These are phyloP conservation scores for Dalbergia cochinchinensis DNA, from an alignment of 306 rosid species.

Conservation along the genomic window DNA sequence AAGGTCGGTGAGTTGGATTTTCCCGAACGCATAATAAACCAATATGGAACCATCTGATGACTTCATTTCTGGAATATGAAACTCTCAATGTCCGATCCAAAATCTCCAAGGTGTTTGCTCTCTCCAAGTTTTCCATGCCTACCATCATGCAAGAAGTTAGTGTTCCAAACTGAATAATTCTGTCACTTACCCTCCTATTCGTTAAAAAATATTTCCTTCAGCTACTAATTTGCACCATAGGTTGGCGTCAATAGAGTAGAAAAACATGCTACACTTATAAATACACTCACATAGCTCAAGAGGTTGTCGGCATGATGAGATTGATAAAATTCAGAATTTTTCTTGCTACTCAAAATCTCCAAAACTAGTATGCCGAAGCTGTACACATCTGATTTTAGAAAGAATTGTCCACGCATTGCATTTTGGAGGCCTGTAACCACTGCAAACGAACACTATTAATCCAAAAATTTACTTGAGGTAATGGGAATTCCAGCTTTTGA, in stretches of 20 bases:
- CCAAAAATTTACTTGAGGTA: not conserved
- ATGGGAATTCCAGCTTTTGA: not conserved
- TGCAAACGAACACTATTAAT: conserved; percentile 9
- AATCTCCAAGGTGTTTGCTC: conserved; percentile 47
- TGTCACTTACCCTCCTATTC: not conserved
- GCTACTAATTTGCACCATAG: not conserved
- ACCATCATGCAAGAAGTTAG: conserved; percentile 6
- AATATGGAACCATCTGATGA: conserved; percentile 63
- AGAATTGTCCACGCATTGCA: conserved; percentile 58
- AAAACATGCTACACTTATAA: conserved; percentile 4
- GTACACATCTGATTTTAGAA: conserved; percentile 53
- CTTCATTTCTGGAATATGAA: conserved; percentile 59
- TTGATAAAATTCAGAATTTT: conserved; percentile 43
- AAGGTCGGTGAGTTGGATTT: conserved; percentile 57
- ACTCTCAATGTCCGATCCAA: conserved; percentile 57
- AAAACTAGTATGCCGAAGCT: conserved; percentile 59
- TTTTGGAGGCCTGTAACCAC: conserved; percentile 62
- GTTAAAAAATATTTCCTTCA: not conserved
- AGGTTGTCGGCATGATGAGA: conserved; percentile 46
- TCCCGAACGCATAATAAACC: conserved; percentile 63
- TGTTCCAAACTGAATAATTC: not conserved
- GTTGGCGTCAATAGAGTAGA: not conserved
- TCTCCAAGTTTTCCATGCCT: conserved; percentile 63
- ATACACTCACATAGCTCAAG: conserved; percentile 55
- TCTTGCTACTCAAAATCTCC: conserved; percentile 64